phyloP scores from a whole-genome alignment of 83 land plant genomes.

The Diphasiastrum complanatum region DNA sequence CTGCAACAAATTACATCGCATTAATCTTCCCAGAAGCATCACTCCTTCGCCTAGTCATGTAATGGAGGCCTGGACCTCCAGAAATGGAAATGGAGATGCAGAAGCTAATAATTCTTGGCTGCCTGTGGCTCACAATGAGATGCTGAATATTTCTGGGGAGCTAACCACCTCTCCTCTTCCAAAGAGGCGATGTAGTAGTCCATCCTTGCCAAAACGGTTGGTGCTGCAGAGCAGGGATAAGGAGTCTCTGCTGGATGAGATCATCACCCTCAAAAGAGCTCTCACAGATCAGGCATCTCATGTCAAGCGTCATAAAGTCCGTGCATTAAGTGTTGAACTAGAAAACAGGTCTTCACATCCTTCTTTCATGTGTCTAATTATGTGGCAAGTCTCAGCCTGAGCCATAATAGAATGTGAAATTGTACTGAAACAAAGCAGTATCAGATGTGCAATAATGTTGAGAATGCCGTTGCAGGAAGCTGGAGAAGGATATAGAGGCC shows the following conservation, averaged over 20 bases:
- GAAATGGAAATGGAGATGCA: too few species aligned
- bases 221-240: constrained; percentile 2
- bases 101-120: too few species aligned
- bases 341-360: constrained; percentile 15
- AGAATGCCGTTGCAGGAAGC: constrained; percentile 6
- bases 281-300: constrained; percentile 3
- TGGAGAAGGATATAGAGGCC: constrained; percentile 10
- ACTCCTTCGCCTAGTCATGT: too few species aligned
- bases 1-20: too few species aligned
- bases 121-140: too few species aligned
- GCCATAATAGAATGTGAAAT: not conserved
- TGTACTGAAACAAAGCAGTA: not conserved
- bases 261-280: constrained; percentile 15
- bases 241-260: constrained; percentile 16
- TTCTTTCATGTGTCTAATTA: not conserved
- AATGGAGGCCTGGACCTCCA: too few species aligned
- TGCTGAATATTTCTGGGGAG: too few species aligned
- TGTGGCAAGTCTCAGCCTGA: not conserved
- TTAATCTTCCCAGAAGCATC: too few species aligned
- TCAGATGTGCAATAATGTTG: not conserved
- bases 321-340: not conserved
- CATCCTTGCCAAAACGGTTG: not conserved
- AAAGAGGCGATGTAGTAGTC: too few species aligned
- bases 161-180: too few species aligned
- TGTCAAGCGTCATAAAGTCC: constrained; percentile 4